Evolutionary conservation across 495 filamentous ascomycete genomes (phyloP).

Genomic region (Oleoguttula mirabilis): DNA sequence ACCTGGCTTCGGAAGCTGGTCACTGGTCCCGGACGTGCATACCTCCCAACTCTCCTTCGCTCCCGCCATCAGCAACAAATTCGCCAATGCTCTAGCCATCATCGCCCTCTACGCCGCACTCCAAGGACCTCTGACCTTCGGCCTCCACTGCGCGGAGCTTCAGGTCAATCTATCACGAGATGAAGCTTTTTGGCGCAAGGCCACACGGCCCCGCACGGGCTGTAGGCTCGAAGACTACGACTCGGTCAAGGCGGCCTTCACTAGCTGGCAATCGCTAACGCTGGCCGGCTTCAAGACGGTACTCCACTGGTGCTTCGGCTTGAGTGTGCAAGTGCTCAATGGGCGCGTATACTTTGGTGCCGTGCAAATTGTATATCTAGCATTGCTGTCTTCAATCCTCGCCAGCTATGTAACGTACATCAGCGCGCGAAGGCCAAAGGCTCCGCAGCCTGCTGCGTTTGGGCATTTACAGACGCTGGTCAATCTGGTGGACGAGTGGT

Average conservation of each 20-base stretch:
- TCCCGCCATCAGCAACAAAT: conserved; percentile 20
- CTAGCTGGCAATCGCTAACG: conserved; percentile 33
- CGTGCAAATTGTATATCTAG: conserved; percentile 28
- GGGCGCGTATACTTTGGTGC: conserved; percentile 24
- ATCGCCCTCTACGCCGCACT: conserved; percentile 23
- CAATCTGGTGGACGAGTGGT: conserved; percentile 38
- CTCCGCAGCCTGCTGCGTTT: conserved; percentile 32
- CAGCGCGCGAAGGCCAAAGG: conserved; percentile 28
- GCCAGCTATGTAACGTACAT: conserved; percentile 32
- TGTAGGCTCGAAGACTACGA: conserved; percentile 1
- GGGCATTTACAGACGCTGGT: conserved; percentile 37
- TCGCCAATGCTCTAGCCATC: conserved; percentile 24
- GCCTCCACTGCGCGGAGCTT: conserved; percentile 36
- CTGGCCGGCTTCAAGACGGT: conserved; percentile 34
- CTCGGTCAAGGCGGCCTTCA: conserved; percentile 29
- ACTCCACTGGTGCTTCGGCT: conserved; percentile 39
- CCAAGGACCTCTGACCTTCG: conserved; percentile 23
- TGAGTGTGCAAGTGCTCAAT: conserved; percentile 15
- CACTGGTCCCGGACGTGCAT: neutral
- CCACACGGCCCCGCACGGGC: neutral
- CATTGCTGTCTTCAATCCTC: conserved; percentile 23
- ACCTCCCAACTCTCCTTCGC: neutral
- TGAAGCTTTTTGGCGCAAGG: conserved; percentile 32
- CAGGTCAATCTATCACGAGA: conserved; percentile 37
- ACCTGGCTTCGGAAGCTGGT: conserved; percentile 10